phyloP scores from a whole-genome alignment of 805 yeast genomes.

The Metschnikowia arizonensis region DNA sequence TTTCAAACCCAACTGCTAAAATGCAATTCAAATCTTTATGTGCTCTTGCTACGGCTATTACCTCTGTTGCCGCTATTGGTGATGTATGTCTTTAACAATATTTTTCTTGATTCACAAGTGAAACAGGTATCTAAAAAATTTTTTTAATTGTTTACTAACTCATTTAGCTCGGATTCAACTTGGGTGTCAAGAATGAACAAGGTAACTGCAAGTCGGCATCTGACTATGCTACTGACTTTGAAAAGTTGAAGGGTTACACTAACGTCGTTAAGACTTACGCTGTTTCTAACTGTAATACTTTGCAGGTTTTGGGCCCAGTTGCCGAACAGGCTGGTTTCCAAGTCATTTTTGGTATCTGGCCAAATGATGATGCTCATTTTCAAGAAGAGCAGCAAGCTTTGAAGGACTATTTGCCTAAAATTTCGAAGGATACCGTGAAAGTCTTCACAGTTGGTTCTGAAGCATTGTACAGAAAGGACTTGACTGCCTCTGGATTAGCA shows the following conservation, averaged over 20 bases:
- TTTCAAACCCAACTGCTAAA: background rate
- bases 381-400: slow-evolving; percentile 72
- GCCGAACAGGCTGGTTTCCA: slow-evolving; percentile 74
- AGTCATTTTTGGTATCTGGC: slow-evolving; percentile 88
- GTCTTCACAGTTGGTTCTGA: slow-evolving; percentile 92
- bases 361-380: slow-evolving; percentile 78
- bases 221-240: slow-evolving; percentile 70
- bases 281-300: slow-evolving; percentile 89
- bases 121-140: background rate
- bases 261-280: slow-evolving; percentile 80
- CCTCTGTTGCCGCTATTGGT: slow-evolving; percentile 57
- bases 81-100: slow-evolving; percentile 33
- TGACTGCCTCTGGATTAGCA: slow-evolving; percentile 74
- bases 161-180: slow-evolving; percentile 44
- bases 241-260: slow-evolving; percentile 54
- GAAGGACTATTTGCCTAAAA: slow-evolving; percentile 61
- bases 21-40: slow-evolving; percentile 42
- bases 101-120: background rate
- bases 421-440: slow-evolving; percentile 65
- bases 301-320: slow-evolving; percentile 81
- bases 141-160: slow-evolving; percentile 12
- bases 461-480: slow-evolving; percentile 86
- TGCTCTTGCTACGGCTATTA: slow-evolving; percentile 45
- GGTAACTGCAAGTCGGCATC: slow-evolving; percentile 72
- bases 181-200: slow-evolving; percentile 73